Evolutionary conservation across 2,329 filamentous ascomycete species (phyloP), one percentile per base, ranked within the genome.

Genomic region (Penicillium sp.): DNA sequence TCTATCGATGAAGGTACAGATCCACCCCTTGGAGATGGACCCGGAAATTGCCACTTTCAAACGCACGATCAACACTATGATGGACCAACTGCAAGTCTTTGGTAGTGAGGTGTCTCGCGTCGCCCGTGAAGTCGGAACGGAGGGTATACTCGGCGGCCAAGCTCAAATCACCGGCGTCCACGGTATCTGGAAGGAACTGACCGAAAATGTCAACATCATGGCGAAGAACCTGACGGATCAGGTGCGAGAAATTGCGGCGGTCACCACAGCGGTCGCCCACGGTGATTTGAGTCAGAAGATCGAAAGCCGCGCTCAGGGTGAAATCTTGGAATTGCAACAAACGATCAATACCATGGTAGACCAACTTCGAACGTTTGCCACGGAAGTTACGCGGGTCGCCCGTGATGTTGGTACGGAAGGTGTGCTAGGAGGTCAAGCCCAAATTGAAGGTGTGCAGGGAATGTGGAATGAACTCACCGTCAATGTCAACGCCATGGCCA

Each of bases 21-120:
- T 98, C 76, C 95, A 97, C 75, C 91, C 91, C 4, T 89, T 96
- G 68, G 94, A 98, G 81, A 95, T 97, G 89, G 94, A 98, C 83
- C 93, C 93, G 30, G 94, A 98, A 83, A 98, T 98, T 73, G 95
- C 93, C 30, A 93, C 92, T 10, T 98, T 98, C 83, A 98, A 98
- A 81, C 89, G 92, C 71, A 97, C 94, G 64, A 98, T 98, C 81
- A 98, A 98, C 77, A 96, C 91, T 68, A 98, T 98, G 94, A 96
- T 98, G 87, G 94, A 98, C 75, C 94, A 97, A 78, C 84, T 98
- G 61, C 93, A 97, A 75, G 91, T 96, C 62, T 98, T 98, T 78
- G 94, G 94, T 66, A 96, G 92, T 77, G 93, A 98, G 80, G 94
- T 98, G 72, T 97, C 94, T 37, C 90, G 92, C 68, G 89, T 98